Base-by-base conservation (phyloP, 2,329 filamentous ascomycete species). In the Pezicula radicicola region DNA sequence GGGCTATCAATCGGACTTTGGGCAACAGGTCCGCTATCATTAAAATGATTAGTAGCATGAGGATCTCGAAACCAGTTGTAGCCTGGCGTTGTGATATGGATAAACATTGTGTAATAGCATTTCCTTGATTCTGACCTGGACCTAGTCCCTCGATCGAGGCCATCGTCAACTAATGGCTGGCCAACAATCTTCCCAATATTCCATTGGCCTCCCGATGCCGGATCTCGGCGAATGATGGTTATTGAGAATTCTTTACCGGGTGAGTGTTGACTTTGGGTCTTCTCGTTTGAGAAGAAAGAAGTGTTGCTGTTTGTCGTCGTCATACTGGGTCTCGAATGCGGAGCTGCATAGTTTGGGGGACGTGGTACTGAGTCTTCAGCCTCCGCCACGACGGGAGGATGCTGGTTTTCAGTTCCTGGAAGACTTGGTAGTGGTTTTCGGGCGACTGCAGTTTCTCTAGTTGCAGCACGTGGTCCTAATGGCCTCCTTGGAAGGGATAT, bases 201-300 rank as follows among this genome's bases (percentile, higher is more conserved):
- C 87, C 87, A 91, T 66, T 91, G 88, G 50, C 76, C 76, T 7
- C 83, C 83, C 8, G 84, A 81, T 19, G 78, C 75, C 1, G 86
- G 86, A 64, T 91, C 85, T 57, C 88, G 81, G n/a, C 88, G 84
- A 60, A 91, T 90, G 13, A 92, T 68, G 0, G 83, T 68, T 52
- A 68, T 63, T 9, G 62, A 65, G 49, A 66, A 67, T 25, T 45
- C 42, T 27, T 45, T 45, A 15, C 18, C 12, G 10, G 50, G 40
- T 30, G 18, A 33, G 27, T 18, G 25, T 12, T 5, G 19, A 48
- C 36, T 19, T 35, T 33, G 43, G 18, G n/a, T 21, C 35, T 13
- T 44, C 13, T 25, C 33, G 35, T 10, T 39, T 18, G 28, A 47
- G 18, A 21, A 19, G 16, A 39, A 48, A 19, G 43, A 16, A 15